Evolutionary conservation across 2,329 filamentous ascomycete species (phyloP).

Genomic region (Knufia fluminis): DNA sequence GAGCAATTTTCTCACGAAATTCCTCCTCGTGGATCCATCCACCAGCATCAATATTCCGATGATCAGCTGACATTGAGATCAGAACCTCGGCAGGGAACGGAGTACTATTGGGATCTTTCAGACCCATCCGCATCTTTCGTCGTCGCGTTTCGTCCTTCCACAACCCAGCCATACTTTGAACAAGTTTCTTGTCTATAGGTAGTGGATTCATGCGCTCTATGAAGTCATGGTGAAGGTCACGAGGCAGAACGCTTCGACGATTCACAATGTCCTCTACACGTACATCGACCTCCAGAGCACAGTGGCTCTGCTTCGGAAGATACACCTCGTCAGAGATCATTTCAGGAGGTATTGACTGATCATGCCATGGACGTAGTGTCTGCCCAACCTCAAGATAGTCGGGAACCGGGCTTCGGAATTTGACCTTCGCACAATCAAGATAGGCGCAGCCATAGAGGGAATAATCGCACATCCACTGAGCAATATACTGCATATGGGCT

Average conservation of each 20-base stretch:
- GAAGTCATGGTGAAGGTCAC: slow-evolving; percentile 82
- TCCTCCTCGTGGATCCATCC: slow-evolving; percentile 92
- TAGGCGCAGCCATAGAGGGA: slow-evolving; percentile 92
- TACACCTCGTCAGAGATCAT: slow-evolving; percentile 52
- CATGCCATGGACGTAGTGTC: slow-evolving; percentile 67
- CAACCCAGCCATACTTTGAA: slow-evolving; percentile 85
- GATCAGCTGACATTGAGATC: slow-evolving; percentile 80
- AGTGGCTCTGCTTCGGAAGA: slow-evolving; percentile 75
- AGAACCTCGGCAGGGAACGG: slow-evolving; percentile 75
- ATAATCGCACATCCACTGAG: slow-evolving; percentile 98
- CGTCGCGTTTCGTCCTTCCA: slow-evolving; percentile 85
- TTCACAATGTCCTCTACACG: slow-evolving; percentile 84
- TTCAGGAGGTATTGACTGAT: slow-evolving; percentile 54
- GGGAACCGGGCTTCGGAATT: slow-evolving; percentile 69
- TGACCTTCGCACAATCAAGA: slow-evolving; percentile 60
- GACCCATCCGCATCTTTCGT: slow-evolving; percentile 61
- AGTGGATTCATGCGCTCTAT: slow-evolving; percentile 59
- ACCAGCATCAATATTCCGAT: slow-evolving; percentile 60
- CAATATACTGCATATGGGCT: slow-evolving; percentile 80
- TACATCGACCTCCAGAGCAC: slow-evolving; percentile 80
- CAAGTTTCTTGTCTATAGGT: slow-evolving; percentile 63
- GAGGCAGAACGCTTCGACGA: slow-evolving; percentile 61
- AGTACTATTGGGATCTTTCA: slow-evolving; percentile 55
- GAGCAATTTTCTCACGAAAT: slow-evolving; percentile 55
- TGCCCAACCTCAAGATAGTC: slow-evolving; percentile 53